Percentiles rank a stretch among this genome's conserved stretches.
These are phyloP conservation scores for Nitzschia inconspicua DNA, from an alignment of 108 stramenopile genomes.

Conservation along the genomic window DNA sequence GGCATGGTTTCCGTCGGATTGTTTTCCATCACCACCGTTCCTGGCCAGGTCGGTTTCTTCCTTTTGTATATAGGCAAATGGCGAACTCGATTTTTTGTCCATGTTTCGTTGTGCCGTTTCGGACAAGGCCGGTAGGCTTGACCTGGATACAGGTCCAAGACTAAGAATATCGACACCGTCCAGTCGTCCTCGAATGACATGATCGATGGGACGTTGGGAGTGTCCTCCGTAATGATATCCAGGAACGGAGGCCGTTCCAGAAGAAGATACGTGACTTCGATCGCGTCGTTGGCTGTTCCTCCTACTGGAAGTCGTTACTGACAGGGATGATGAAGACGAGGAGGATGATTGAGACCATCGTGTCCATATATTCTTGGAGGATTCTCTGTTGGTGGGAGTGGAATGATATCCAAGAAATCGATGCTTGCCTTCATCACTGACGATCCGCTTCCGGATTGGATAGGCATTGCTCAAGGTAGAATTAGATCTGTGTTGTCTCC, in stretches of 20 bases:
- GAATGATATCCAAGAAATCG: background rate
- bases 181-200: slow-evolving; percentile 42
- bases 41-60: background rate
- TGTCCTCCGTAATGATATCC: background rate
- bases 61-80: background rate
- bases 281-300: too few species aligned
- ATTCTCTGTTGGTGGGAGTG: background rate
- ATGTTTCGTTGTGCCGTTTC: background rate
- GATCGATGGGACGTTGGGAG: slow-evolving; percentile 17
- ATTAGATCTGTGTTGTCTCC: background rate
- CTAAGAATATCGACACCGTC: slow-evolving; percentile 53
- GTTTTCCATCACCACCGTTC: background rate
- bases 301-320: too few species aligned
- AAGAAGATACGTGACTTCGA: slow-evolving; percentile 3
- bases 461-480: background rate
- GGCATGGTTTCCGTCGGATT: background rate
- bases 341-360: too few species aligned
- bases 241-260: too few species aligned
- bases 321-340: too few species aligned
- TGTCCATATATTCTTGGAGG: background rate
- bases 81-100: background rate
- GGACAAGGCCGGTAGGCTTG: background rate
- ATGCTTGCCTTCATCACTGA: background rate
- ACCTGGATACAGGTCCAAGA: slow-evolving; percentile 30
- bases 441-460: slow-evolving; percentile 1